Conservation (phyloP, 805 yeast genomes). For the Metschnikowia proteae region DNA sequence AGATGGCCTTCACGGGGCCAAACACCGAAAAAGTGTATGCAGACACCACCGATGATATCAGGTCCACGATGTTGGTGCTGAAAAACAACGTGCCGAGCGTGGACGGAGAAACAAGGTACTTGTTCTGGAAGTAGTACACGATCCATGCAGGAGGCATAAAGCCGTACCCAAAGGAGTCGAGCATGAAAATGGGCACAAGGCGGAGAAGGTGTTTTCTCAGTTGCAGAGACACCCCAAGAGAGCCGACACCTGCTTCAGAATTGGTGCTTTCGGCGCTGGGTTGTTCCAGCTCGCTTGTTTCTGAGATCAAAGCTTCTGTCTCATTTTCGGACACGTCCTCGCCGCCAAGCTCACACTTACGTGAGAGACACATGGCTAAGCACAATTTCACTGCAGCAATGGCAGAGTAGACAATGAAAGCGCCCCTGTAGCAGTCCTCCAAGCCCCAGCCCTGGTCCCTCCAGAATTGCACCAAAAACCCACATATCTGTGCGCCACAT, state of each 20-base stretch:
- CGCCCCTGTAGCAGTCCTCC: slow-evolving; percentile 47
- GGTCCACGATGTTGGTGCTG: slow-evolving; percentile 55
- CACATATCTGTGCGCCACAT: slow-evolving; percentile 63
- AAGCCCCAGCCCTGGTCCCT: slow-evolving; percentile 30
- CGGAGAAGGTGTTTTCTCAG: slow-evolving; percentile 44
- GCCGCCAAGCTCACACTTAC: slow-evolving; percentile 46
- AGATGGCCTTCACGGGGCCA: slow-evolving; percentile 79
- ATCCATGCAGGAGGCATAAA: slow-evolving; percentile 89
- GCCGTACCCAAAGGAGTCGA: slow-evolving; percentile 86
- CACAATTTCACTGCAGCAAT: slow-evolving; percentile 52
- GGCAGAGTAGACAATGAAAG: slow-evolving; percentile 54
- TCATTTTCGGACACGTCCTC: slow-evolving; percentile 3
- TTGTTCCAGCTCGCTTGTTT: neutral
- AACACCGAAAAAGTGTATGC: slow-evolving; percentile 59
- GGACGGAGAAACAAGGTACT: slow-evolving; percentile 52
- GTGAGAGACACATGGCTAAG: slow-evolving; percentile 48
- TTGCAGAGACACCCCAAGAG: slow-evolving; percentile 32
- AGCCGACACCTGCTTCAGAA: neutral
- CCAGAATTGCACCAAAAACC: slow-evolving; percentile 51
- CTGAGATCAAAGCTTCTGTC: slow-evolving; percentile 1
- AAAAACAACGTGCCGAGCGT: slow-evolving; percentile 67
- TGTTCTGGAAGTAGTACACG: slow-evolving; percentile 68
- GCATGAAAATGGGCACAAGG: slow-evolving; percentile 61
- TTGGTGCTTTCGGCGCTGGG: neutral
- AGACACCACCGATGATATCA: slow-evolving; percentile 73